Base-by-base conservation (phyloP, 257 asterid genomes). In the Striga asiatica region DNA sequence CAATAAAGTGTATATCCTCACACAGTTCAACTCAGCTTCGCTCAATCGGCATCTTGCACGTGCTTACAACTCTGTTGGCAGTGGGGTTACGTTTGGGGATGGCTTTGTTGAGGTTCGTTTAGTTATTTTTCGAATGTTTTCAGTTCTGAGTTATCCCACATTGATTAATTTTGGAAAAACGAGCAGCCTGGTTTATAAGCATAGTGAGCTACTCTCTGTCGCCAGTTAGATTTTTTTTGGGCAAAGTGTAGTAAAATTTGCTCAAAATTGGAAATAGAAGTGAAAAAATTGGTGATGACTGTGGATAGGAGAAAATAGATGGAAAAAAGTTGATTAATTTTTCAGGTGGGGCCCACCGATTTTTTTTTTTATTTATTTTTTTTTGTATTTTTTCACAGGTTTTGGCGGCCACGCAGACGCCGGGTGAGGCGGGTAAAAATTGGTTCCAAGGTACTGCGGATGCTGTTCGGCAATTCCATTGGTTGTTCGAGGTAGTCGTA, bases 401-500 rank as follows among this genome's bases (percentile, higher is more conserved):
- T 61, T 76, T 91, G 64, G 95, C 98, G 20, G 98, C 96, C 37
- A 91, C 98, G 38, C 98, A 91, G 76, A 91, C 98, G 47, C 95
- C 94, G 47, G 96, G 98, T 2, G 93, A 78, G 71, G 71, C 78
- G 1, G 98, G 98, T 50, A 87, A 87, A 67, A 77, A 55, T 47
- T 91, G 98, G 98, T 91, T 91, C 72, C 98, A 78, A 66, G 98
- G 96, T 28, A 87, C 98, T 22, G 98, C 96, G 59, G 98, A 91
- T 70, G 98, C 96, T 2, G 96, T 91, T 52, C 35, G 98, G 28
- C 98, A 91, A 67, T 87, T 91, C 70, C 94, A 84, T 72, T 91
- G 98, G 98, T 94, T 91, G 45, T 87, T 91, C 39, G 98, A 91
- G 98, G 98, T 89, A 77, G 46, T 46, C 6, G 18, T 19, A 13